phyloP scores from a whole-genome alignment of 768 basidiomycete genomes.

The Lanmaoa rubissima region DNA sequence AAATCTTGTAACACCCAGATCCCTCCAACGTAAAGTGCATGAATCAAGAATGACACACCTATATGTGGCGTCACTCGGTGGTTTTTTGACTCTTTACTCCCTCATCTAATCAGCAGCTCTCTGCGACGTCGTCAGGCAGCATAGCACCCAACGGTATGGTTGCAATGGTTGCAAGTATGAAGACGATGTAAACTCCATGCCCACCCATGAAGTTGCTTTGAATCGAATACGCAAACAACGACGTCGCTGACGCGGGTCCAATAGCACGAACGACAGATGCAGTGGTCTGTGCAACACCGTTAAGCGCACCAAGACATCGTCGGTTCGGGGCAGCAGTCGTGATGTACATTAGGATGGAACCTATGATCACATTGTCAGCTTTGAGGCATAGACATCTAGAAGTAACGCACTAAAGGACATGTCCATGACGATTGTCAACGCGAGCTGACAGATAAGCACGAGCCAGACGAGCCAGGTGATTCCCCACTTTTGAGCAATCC shows the following conservation, averaged over 20 bases:
- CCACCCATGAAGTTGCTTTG: constrained; percentile 37
- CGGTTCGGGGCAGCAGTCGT: constrained; percentile 63
- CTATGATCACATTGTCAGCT: constrained; percentile 31
- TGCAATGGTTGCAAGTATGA: constrained; percentile 14
- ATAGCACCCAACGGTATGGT: constrained; percentile 22
- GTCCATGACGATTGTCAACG: constrained; percentile 21
- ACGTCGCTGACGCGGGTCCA: constrained; percentile 33
- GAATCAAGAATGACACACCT: constrained; percentile 15
- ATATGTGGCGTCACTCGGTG: not conserved
- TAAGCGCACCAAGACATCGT: constrained; percentile 65
- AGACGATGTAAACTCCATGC: constrained; percentile 34
- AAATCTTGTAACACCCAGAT: not conserved
- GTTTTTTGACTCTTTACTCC: not conserved
- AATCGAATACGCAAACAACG: constrained; percentile 39
- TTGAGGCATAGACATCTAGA: not conserved
- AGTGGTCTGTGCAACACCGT: constrained; percentile 43
- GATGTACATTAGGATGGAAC: constrained; percentile 70
- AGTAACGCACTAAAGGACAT: constrained; percentile 35
- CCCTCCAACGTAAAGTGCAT: not conserved
- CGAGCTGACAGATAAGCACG: constrained; percentile 25
- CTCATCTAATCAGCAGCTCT: constrained; percentile 11
- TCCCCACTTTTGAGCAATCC: constrained; percentile 25
- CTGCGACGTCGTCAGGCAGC: constrained; percentile 21
- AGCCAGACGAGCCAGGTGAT: constrained; percentile 28
- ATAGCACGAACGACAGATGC: constrained; percentile 33